phyloP scores from a whole-genome alignment of 2,329 filamentous ascomycete species.

The Fusarium sp. region DNA sequence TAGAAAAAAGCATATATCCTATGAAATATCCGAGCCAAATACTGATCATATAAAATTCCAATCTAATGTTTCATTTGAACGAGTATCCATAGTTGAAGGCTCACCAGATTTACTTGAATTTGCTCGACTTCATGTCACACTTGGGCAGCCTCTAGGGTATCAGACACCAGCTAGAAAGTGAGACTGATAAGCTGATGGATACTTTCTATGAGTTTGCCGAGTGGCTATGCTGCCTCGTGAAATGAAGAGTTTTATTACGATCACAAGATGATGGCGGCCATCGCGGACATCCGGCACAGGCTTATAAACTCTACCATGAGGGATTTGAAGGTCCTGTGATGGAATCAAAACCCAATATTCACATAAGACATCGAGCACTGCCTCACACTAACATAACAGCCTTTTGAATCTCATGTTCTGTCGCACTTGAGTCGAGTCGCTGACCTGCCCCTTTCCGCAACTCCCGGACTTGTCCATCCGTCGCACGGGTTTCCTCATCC shows the following conservation, averaged over 20 bases:
- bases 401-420: neutral
- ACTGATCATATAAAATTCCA: fast-evolving
- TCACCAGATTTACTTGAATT: neutral
- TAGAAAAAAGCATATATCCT: fast-evolving
- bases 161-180: neutral
- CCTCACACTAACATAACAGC: neutral
- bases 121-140: neutral
- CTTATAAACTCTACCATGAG: neutral
- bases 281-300: neutral
- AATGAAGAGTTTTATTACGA: neutral
- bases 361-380: neutral
- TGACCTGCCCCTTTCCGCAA: neutral
- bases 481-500: neutral
- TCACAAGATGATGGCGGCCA: neutral
- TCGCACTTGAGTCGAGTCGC: neutral
- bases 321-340: neutral
- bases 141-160: neutral
- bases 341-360: neutral
- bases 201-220: neutral
- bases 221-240: neutral
- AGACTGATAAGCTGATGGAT: neutral
- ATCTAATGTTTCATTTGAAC: neutral
- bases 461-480: neutral
- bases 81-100: neutral
- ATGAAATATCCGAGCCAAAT: too few relatives aligned